Base-by-base conservation (phyloP, 1,139 yeast genomes). In the Magnusiomyces paraingens region DNA sequence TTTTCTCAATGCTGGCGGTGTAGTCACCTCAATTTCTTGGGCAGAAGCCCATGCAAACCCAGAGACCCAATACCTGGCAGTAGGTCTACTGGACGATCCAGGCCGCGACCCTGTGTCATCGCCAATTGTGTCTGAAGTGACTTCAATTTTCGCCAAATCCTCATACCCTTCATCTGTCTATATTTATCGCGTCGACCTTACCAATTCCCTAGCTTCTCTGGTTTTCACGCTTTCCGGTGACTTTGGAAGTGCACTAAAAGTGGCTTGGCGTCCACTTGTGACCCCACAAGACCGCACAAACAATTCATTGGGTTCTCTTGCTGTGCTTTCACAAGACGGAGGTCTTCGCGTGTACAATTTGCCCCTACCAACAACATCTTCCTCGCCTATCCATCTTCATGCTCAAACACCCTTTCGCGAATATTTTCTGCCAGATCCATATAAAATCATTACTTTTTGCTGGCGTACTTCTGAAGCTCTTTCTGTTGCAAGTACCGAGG, bases 251-350 rank as follows among this genome's bases (percentile, higher is more conserved):
- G 72, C 80, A 1, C 69, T 77, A 58, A 71, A 76, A 52, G 61
- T 86, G 55, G 72, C 73, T 50, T 83, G 88, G 86, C 72, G 76
- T 38, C 74, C 74, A 12, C 63, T 70, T 2, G 58, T 48, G 40
- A 39, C 41, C 11, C 40, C n/a, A 21, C 17, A 52, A 56, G 29
- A 53, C 51, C 38, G 21, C n/a, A 17, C 21, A 47, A 52, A 53
- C 12, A 76, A 74, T 4, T 45, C 67, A 1, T 57, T 70, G 1
- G 71, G 83, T 10, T 66, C 80, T 0, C 61, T 85, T 17, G 78
- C 79, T 1, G 83, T 82, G 15, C 73, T 77, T 0, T 83, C 80
- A 60, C 81, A 81, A 46, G 88, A 84, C 65, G 95, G 95, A 0
- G 67, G 73, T 2, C 68, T 83, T 3, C 82, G 83, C 53, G 64